Evolutionary conservation across 1,139 yeast genomes (phyloP).

Genomic region (Tardiomyces depauwii): DNA sequence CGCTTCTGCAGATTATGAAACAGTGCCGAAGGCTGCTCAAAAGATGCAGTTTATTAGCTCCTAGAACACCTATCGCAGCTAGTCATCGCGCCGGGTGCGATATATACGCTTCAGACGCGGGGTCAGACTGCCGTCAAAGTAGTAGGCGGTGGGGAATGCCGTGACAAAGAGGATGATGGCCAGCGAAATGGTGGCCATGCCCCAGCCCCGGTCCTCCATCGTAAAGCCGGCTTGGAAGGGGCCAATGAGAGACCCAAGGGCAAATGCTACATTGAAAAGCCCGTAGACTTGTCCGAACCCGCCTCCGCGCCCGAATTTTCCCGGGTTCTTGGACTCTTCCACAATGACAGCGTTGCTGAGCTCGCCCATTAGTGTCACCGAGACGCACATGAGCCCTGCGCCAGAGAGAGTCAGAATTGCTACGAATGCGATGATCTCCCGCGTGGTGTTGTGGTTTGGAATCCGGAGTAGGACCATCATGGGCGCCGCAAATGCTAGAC

Average conservation of each 20-base stretch:
- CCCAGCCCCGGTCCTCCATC: constrained; percentile 19
- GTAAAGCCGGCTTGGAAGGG: constrained; percentile 23
- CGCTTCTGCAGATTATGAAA: too few relatives aligned
- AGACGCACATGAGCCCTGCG: constrained; percentile 15
- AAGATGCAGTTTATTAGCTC: too few relatives aligned
- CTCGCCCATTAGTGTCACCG: constrained; percentile 24
- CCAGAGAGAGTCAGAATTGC: constrained; percentile 17
- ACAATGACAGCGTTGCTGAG: constrained; percentile 16
- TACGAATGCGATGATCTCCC: constrained; percentile 20
- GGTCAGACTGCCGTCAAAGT: neutral
- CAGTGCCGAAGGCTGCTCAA: too few relatives aligned
- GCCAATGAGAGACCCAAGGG: constrained; percentile 25
- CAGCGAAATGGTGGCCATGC: constrained; percentile 14
- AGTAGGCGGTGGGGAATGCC: constrained; percentile 13
- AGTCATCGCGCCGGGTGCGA: too few relatives aligned
- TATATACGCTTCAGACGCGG: neutral
- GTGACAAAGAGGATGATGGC: constrained; percentile 17
- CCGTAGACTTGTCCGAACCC: constrained; percentile 29
- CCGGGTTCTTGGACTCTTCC: constrained; percentile 19
- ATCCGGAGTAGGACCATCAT: constrained; percentile 22
- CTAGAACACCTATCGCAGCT: too few relatives aligned
- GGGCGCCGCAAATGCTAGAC: constrained; percentile 18
- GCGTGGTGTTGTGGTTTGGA: constrained; percentile 16
- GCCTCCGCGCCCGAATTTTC: constrained; percentile 22
- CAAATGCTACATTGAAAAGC: constrained; percentile 25